Evolutionary conservation across 768 basidiomycete genomes (phyloP).

Genomic region (Phallus indusiatus): DNA sequence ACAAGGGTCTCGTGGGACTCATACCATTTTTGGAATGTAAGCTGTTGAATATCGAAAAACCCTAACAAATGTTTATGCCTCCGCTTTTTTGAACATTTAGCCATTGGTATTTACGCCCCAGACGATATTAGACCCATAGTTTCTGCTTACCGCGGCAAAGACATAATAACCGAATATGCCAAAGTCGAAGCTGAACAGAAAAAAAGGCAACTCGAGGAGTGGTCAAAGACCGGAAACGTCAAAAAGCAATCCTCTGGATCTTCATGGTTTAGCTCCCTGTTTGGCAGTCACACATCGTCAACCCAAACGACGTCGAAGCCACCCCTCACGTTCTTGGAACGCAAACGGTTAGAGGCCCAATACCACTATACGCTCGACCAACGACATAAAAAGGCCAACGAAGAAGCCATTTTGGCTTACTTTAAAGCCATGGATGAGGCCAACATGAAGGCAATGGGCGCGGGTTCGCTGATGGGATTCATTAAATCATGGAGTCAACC

Average conservation of each 20-base stretch:
- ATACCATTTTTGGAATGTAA: slow-evolving; percentile 94
- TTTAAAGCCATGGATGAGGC: slow-evolving; percentile 4
- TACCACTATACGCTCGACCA: background rate
- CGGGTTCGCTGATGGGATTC: background rate
- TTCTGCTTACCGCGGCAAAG: slow-evolving; percentile 74
- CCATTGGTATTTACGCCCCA: slow-evolving; percentile 86
- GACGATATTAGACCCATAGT: slow-evolving; percentile 83
- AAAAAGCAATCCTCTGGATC: background rate
- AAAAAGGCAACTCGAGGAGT: slow-evolving; percentile 67
- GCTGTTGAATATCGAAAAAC: slow-evolving; percentile 14
- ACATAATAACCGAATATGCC: slow-evolving; percentile 83
- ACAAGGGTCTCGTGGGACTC: slow-evolving; percentile 76
- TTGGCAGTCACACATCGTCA: background rate
- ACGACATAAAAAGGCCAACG: slow-evolving; percentile 1
- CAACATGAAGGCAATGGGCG: slow-evolving; percentile 1
- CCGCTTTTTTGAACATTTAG: slow-evolving; percentile 30
- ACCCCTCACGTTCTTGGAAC: background rate
- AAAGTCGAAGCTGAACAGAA: slow-evolving; percentile 82
- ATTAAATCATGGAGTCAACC: background rate
- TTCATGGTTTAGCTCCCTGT: background rate
- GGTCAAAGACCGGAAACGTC: slow-evolving; percentile 34
- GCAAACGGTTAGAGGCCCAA: slow-evolving; percentile 3
- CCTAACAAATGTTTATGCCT: background rate
- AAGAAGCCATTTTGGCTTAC: slow-evolving; percentile 1
- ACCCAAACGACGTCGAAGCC: background rate